Percentiles rank a stretch among this genome's conserved stretches.
Evolutionary conservation across 306 rosid genomes (phyloP).

Genomic region (Prunus kanzakura): DNA sequence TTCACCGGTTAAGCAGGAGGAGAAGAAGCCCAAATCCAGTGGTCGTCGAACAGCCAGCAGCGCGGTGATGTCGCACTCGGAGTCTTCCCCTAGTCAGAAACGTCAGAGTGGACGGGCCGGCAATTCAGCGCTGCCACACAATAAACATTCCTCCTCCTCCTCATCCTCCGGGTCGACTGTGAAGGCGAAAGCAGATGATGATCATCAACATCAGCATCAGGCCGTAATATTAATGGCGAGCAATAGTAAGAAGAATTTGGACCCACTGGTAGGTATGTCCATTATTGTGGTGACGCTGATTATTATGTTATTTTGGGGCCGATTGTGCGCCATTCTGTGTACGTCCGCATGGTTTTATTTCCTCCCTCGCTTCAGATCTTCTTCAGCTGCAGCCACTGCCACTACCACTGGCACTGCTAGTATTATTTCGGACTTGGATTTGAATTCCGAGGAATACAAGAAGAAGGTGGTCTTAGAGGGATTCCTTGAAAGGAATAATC

Average conservation of each 20-base stretch:
- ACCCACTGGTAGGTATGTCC: conserved; percentile 47
- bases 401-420: background rate
- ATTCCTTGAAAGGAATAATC: conserved; percentile 33
- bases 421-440: background rate
- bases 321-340: conserved; percentile 61
- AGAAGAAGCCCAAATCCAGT: background rate
- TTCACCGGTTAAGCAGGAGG: conserved; percentile 8
- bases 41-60: background rate
- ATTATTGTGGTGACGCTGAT: conserved; percentile 46
- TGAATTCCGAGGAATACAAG: conserved; percentile 28
- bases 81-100: background rate
- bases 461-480: conserved; percentile 39
- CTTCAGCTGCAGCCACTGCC: background rate
- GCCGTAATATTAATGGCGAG: no score
- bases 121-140: background rate
- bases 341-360: conserved; percentile 64
- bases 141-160: background rate
- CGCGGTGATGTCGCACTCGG: background rate
- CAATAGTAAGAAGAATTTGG: conserved; percentile 3
- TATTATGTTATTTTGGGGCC: conserved; percentile 59
- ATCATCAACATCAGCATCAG: no score
- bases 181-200: background rate
- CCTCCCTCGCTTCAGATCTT: conserved; percentile 33
- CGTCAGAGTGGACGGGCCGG: background rate
- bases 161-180: background rate